Evolutionary conservation across 2,329 filamentous ascomycete species (phyloP), one percentile per base, ranked within the genome.

Genomic region (Periconia sp.): DNA sequence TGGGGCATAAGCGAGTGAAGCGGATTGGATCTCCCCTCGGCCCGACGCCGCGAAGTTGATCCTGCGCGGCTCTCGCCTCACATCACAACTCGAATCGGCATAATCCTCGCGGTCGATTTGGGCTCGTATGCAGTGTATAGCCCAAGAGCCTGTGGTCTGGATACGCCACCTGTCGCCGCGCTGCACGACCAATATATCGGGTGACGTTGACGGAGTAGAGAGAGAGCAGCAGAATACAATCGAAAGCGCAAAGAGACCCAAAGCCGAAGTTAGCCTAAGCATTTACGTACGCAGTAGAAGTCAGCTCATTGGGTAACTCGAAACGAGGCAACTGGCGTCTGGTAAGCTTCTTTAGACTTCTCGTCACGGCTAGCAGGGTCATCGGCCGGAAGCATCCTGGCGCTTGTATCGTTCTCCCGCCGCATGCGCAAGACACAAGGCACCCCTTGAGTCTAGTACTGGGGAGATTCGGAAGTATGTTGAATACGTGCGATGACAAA

Each of bases 11-110:
- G 59, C 60, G 58, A 63, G 44, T 43, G 47, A 54, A 36, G 49
- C 41, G 52, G 52, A 68, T 69, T 70, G 63, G 65, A 46, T 51
- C 38, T 48, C 22, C 25, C 33, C 22, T 46, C 62, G 59, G 62
- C 52, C 60, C 63, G 63, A 37, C 41, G 49, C 63, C 59, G 59
- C 63, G 52, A 52, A 30, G 48, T n/a, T n/a, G 43, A 48, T 47
- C 51, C 49, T 50, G 40, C 36, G 40, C 53, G 53, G 46, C 50
- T 62, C 50, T 56, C 63, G 58, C 64, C 62, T 64, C 63, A 66
- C 52, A 54, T 52, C 47, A 39, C 37, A 34, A 48, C 49, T 39
- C 46, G 40, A 49, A 53, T 47, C 47, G 45, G 43, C 46, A 29
- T 35, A 36, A 28, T 45, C 45, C 40, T 50, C 46, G 46, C 38